Conservation (phyloP, 495 filamentous ascomycete genomes). For the Opeltia flavorubescens region DNA sequence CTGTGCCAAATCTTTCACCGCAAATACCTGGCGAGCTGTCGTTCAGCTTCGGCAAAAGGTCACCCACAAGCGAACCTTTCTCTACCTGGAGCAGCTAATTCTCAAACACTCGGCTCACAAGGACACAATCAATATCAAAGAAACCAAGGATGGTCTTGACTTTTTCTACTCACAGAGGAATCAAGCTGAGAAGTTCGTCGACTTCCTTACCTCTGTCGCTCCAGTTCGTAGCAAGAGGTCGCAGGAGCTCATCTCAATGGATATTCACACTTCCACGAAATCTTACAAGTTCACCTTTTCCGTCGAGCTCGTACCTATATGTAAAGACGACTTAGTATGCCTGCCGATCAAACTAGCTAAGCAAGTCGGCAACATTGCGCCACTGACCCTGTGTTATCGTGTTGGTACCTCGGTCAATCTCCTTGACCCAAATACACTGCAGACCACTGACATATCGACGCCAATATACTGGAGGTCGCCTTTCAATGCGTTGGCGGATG, state of each 20-base stretch:
- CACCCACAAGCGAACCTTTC: slow-evolving; percentile 89
- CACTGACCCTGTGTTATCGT: slow-evolving; percentile 70
- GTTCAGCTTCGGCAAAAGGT: slow-evolving; percentile 96
- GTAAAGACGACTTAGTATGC: slow-evolving; percentile 90
- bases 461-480: slow-evolving; percentile 77
- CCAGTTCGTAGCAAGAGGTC: slow-evolving; percentile 73
- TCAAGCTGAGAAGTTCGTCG: slow-evolving; percentile 82
- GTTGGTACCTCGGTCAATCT: slow-evolving; percentile 82
- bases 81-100: slow-evolving; percentile 93
- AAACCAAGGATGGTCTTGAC: slow-evolving; percentile 83
- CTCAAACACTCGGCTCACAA: slow-evolving; percentile 83
- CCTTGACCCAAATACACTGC: slow-evolving; percentile 79
- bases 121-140: slow-evolving; percentile 94
- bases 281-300: slow-evolving; percentile 89
- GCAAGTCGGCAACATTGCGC: slow-evolving; percentile 70
- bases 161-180: slow-evolving; percentile 86
- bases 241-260: slow-evolving; percentile 82
- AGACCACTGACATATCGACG: slow-evolving; percentile 71
- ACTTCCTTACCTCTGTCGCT: slow-evolving; percentile 72
- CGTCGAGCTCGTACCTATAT: slow-evolving; percentile 75
- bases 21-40: slow-evolving; percentile 73
- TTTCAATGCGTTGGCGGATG: slow-evolving; percentile 70
- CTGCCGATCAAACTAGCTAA: slow-evolving; percentile 82
- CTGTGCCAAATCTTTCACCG: slow-evolving; percentile 86
- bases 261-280: slow-evolving; percentile 79